phyloP scores from a whole-genome alignment of 164 flowering plant species.

The Litsea cubeba region DNA sequence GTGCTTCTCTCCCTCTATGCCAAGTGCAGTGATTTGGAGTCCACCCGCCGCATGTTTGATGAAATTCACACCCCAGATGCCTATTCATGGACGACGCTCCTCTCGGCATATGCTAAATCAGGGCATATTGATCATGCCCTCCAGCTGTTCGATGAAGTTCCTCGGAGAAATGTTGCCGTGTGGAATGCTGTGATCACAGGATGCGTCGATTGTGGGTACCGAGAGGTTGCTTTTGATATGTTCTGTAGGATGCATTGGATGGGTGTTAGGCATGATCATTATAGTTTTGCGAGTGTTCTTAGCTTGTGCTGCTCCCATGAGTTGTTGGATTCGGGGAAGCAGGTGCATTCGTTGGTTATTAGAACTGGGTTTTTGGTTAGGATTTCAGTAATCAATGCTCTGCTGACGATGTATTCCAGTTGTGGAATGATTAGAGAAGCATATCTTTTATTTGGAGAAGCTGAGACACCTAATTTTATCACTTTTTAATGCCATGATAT shows the following conservation, averaged over 20 bases:
- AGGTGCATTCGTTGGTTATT: slow-evolving; percentile 49
- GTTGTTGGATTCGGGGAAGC: slow-evolving; percentile 45
- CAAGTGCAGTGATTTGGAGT: slow-evolving; percentile 35
- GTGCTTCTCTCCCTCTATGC: slow-evolving; percentile 62
- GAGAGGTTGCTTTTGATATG: slow-evolving; percentile 36
- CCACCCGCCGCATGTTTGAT: slow-evolving; percentile 37
- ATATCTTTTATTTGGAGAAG: slow-evolving; percentile 43
- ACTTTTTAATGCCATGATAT: slow-evolving; percentile 72
- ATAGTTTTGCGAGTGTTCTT: slow-evolving; percentile 54
- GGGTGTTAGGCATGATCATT: slow-evolving; percentile 54
- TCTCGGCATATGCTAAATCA: slow-evolving; percentile 45
- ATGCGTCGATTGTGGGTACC: slow-evolving; percentile 40
- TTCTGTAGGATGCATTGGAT: slow-evolving; percentile 45
- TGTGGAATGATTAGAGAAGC: slow-evolving; percentile 36
- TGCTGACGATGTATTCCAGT: slow-evolving; percentile 64
- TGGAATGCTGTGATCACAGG: slow-evolving; percentile 85
- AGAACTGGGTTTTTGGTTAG: slow-evolving; percentile 43
- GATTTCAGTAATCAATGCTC: slow-evolving; percentile 59
- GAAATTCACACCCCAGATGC: slow-evolving; percentile 59
- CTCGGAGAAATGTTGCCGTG: slow-evolving; percentile 32
- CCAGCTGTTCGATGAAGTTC: slow-evolving; percentile 43
- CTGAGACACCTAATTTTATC: slow-evolving; percentile 35
- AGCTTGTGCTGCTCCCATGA: slow-evolving; percentile 42
- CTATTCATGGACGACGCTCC: slow-evolving; percentile 63
- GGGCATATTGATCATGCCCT: slow-evolving; percentile 44